phyloP scores from a whole-genome alignment of 768 basidiomycete genomes.

The Rhodosporidiobolus odoratus region DNA sequence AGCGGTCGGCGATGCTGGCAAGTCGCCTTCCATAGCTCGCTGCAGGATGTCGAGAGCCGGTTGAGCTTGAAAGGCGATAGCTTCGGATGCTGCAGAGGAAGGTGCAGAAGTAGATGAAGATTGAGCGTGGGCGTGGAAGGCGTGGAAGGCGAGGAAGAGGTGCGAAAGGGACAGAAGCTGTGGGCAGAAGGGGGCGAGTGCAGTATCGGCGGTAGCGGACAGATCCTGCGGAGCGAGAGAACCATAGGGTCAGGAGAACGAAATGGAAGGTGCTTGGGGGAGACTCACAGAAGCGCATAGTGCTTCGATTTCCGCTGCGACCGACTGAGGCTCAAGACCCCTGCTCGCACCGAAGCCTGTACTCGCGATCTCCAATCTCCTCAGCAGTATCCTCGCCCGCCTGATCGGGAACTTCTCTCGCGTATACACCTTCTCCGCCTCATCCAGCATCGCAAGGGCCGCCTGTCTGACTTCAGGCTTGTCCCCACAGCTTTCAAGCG shows the following conservation, averaged over 20 bases:
- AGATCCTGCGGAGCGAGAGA: slow-evolving; percentile 24
- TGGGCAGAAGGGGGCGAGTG: slow-evolving; percentile 41
- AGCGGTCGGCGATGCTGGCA: slow-evolving; percentile 18
- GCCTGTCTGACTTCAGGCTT: slow-evolving; percentile 32
- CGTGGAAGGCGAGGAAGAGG: slow-evolving; percentile 66
- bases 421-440: slow-evolving; percentile 55
- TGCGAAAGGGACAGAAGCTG: slow-evolving; percentile 55
- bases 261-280: background rate
- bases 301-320: slow-evolving; percentile 40
- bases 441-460: slow-evolving; percentile 50
- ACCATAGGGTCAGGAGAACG: too few relatives aligned
- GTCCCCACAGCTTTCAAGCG: slow-evolving; percentile 38
- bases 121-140: slow-evolving; percentile 53
- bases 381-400: slow-evolving; percentile 54
- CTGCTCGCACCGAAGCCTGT: slow-evolving; percentile 32
- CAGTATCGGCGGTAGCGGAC: slow-evolving; percentile 45
- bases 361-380: slow-evolving; percentile 54
- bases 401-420: slow-evolving; percentile 55
- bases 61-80: slow-evolving; percentile 55
- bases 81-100: slow-evolving; percentile 54
- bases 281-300: slow-evolving; percentile 6
- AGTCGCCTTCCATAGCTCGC: slow-evolving; percentile 42
- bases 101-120: slow-evolving; percentile 50
- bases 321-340: slow-evolving; percentile 38
- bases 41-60: slow-evolving; percentile 30